These are phyloP conservation scores for Termitomyces sp. DNA, from an alignment of 768 basidiomycete species.

Conservation along the genomic window DNA sequence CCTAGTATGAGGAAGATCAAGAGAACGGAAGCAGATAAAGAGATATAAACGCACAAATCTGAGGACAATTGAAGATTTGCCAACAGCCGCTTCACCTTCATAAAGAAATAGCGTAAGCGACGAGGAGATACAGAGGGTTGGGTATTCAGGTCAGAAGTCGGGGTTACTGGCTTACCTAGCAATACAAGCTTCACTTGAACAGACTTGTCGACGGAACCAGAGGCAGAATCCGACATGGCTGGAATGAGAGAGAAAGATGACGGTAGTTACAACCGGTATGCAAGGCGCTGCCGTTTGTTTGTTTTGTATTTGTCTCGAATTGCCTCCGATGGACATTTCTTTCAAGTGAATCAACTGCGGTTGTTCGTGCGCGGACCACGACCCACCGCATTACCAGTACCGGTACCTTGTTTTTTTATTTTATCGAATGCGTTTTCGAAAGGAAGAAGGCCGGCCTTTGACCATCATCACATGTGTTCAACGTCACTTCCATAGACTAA, in stretches of 20 bases:
- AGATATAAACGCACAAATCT: constrained; percentile 69
- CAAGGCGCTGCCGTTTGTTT: constrained; percentile 11
- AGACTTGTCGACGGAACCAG: constrained; percentile 78
- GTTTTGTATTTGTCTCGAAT: constrained; percentile 9
- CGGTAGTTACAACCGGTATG: neutral
- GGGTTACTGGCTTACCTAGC: constrained; percentile 55
- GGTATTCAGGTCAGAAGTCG: neutral
- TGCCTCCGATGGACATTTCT: neutral
- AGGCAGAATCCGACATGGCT: constrained; percentile 69
- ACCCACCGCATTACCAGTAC: too few relatives aligned
- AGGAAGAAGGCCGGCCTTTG: neutral
- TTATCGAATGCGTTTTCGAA: neutral
- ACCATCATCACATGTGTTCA: too few relatives aligned
- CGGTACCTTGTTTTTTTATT: too few relatives aligned
- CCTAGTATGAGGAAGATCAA: constrained; percentile 37
- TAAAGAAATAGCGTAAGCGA: constrained; percentile 13
- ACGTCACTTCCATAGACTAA: too few relatives aligned
- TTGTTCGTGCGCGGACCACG: too few relatives aligned
- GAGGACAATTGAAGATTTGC: constrained; percentile 97
- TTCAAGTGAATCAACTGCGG: neutral
- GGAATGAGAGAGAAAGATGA: constrained; percentile 15
- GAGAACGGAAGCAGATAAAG: constrained; percentile 2
- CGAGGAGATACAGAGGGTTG: neutral
- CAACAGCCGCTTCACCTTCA: constrained; percentile 95
- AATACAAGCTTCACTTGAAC: constrained; percentile 98